Evolutionary conservation across 106 monocot species (phyloP), one percentile per base, ranked within the genome.

Genomic region (Alisma plantagoaquatica): DNA sequence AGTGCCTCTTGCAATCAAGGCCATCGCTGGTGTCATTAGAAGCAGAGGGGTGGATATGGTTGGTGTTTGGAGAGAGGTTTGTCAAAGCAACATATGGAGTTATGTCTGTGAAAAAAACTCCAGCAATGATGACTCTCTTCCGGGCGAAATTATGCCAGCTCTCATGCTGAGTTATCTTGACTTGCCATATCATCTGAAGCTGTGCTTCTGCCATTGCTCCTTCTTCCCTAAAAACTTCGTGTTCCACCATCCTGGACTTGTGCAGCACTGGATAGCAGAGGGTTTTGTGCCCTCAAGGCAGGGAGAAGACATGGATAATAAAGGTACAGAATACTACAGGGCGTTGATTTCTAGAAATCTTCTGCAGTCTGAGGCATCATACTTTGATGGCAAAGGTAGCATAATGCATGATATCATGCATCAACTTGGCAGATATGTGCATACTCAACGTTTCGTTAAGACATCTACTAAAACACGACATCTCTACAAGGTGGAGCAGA

Each of bases 391-490:
- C 26, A 21, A 2, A 0, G 20, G 1, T 1, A 24, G 45, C 65
- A 54, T 9, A 2, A 65, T 65, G 65, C 65, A 65, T 25, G 54
- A 54, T 4, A 31, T 65, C 26, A 1, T 54, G 20, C 44, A 46
- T 3, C 17, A 21, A 16, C 65, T 65, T 23, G 54, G 54, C 11
- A 42, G 8, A 23, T 32, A 17, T 41, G 43, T 41, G 28, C 23
- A 10, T 25, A 8, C 29, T 42, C 10, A 12, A 1, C 7, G 29
- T 27, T 11, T 23, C 29, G 0, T 20, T 44, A 4, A 28, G 14
- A 15, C 29, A 2, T 29, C 1, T 21, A n/a, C 9, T 21, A 52
- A 43, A 6, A 26, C 35, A 19, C 53, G 53, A 18, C 53, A 53
- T 14, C 27, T 53, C 6, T 64, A 41, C 18, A 2, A 53, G 11